Evolutionary conservation across 257 asterid species (phyloP).

Genomic region (Plectranthus barbatus): DNA sequence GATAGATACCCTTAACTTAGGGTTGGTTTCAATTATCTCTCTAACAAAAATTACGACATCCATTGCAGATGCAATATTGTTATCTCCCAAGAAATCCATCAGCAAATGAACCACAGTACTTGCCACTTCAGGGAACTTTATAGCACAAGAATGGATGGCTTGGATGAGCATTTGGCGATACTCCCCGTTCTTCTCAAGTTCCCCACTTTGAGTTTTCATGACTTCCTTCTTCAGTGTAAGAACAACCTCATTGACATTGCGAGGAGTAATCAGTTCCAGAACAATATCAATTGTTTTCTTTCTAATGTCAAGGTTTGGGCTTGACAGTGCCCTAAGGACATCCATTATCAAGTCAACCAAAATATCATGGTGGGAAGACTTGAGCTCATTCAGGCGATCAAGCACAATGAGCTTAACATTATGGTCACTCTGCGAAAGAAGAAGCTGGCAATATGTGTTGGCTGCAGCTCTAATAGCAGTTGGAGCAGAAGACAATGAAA

Average conservation of each 20-base stretch:
- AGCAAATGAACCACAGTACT: constrained; percentile 95
- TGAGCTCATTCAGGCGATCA: constrained; percentile 87
- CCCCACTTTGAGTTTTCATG: constrained; percentile 88
- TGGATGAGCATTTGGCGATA: constrained; percentile 98
- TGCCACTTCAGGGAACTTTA: constrained; percentile 97
- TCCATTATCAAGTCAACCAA: constrained; percentile 97
- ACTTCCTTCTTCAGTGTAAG: constrained; percentile 94
- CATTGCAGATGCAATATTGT: constrained; percentile 93
- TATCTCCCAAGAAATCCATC: constrained; percentile 99
- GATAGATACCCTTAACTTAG: constrained; percentile 84
- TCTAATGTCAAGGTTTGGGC: constrained; percentile 88
- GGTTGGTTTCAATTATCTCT: constrained; percentile 94
- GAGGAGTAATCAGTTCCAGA: constrained; percentile 84
- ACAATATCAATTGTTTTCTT: constrained; percentile 94
- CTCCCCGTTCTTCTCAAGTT: constrained; percentile 81
- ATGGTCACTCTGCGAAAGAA: constrained; percentile 89
- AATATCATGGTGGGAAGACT: constrained; percentile 70
- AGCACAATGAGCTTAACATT: constrained; percentile 90
- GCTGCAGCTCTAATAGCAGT: constrained; percentile 97
- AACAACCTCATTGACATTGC: constrained; percentile 89
- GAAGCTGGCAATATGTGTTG: constrained; percentile 92
- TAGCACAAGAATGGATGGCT: constrained; percentile 96
- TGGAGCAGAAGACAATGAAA: constrained; percentile 93
- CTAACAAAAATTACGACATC: constrained; percentile 91
- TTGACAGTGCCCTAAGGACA: constrained; percentile 87